Evolutionary conservation across 1,139 yeast species (phyloP).

Genomic region (Saccharomyces hybrid): DNA sequence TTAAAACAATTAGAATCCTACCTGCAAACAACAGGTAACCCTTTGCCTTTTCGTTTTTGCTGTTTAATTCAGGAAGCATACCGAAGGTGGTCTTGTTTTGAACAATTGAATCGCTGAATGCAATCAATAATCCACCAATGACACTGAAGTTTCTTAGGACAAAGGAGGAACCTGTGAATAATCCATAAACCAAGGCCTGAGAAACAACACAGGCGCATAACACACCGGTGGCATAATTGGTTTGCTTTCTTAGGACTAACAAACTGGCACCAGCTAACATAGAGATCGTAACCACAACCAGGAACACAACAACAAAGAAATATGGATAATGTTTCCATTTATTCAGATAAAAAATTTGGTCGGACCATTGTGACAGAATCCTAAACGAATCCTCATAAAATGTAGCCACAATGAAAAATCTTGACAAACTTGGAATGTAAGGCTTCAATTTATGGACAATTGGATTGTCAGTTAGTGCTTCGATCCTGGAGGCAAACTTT

Average conservation of each 20-base stretch:
- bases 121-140: slow-evolving; percentile 86
- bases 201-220: slow-evolving; percentile 65
- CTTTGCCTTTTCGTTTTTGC: slow-evolving; percentile 66
- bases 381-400: slow-evolving; percentile 86
- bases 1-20: slow-evolving; percentile 71
- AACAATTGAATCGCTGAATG: slow-evolving; percentile 82
- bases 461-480: slow-evolving; percentile 35
- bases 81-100: slow-evolving; percentile 76
- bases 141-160: slow-evolving; percentile 82
- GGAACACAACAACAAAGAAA: slow-evolving; percentile 65
- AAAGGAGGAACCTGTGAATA: slow-evolving; percentile 73
- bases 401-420: slow-evolving; percentile 88
- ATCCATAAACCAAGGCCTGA: slow-evolving; percentile 87
- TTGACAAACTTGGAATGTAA: slow-evolving; percentile 76
- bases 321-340: slow-evolving; percentile 74
- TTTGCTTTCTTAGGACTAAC: slow-evolving; percentile 62
- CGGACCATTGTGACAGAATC: slow-evolving; percentile 82
- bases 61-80: slow-evolving; percentile 75
- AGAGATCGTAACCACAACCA: slow-evolving; percentile 52
- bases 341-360: slow-evolving; percentile 80
- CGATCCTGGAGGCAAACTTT: slow-evolving; percentile 29
- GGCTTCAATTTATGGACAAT: slow-evolving; percentile 43
- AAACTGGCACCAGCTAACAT: slow-evolving; percentile 72
- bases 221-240: slow-evolving; percentile 64
- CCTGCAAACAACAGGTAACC: slow-evolving; percentile 86